These are phyloP conservation scores for Puccinia polysora DNA, from an alignment of 1,284 basidiomycete species.

Conservation along the genomic window DNA sequence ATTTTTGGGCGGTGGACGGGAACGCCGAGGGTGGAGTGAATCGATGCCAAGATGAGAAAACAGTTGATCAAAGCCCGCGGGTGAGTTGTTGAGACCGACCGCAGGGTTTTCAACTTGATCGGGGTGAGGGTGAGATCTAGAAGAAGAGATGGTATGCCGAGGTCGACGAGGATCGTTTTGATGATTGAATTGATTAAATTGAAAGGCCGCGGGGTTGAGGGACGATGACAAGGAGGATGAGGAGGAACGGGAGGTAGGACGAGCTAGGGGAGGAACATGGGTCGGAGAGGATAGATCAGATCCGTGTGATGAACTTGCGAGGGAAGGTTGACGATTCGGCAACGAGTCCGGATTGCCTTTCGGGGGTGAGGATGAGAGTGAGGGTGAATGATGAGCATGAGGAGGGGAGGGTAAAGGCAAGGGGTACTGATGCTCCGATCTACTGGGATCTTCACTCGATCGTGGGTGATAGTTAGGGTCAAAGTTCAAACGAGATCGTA, in stretches of 20 bases:
- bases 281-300: not conserved
- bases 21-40: not conserved
- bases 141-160: too few species aligned
- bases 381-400: constrained; percentile 5
- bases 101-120: too few species aligned
- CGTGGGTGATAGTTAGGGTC: constrained; percentile 17
- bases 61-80: not conserved
- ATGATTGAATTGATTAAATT: too few species aligned
- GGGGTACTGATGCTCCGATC: too few species aligned
- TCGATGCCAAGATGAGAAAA: not conserved
- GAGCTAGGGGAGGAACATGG: not conserved
- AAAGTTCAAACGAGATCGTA: constrained; percentile 4
- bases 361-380: not conserved
- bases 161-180: too few species aligned
- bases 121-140: too few species aligned
- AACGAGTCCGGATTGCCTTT: not conserved
- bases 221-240: too few species aligned
- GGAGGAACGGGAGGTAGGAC: too few species aligned
- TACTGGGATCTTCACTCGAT: constrained; percentile 2
- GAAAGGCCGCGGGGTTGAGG: too few species aligned
- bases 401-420: too few species aligned
- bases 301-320: not conserved
- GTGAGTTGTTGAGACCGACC: not conserved
- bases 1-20: not conserved
- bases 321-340: not conserved